phyloP scores from a whole-genome alignment of 2,329 filamentous ascomycete species.

The Westerdykella aurantiaca region DNA sequence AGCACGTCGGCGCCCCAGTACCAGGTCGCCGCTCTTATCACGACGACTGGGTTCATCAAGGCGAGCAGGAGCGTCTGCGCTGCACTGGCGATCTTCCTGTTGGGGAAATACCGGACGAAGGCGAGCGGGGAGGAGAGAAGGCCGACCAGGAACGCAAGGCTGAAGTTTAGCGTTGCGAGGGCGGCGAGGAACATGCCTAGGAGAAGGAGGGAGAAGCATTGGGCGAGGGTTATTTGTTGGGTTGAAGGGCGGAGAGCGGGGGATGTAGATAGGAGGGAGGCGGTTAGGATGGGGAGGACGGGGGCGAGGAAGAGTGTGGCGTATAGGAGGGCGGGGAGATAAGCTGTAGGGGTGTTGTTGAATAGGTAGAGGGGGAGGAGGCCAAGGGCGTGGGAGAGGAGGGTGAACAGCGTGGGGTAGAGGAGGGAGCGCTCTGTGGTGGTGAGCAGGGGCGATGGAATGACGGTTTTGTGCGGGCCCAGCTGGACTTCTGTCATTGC shows the following conservation, averaged over 20 bases:
- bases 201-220: constrained; percentile 86
- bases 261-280: constrained; percentile 31
- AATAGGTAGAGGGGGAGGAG: constrained; percentile 81
- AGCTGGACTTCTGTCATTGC: constrained; percentile 41
- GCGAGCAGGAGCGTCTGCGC: constrained; percentile 17
- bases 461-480: constrained; percentile 31
- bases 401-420: constrained; percentile 67
- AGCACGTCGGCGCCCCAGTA: constrained; percentile 37
- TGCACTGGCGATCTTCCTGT: constrained; percentile 7
- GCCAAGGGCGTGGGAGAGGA: constrained; percentile 67
- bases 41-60: constrained; percentile 29
- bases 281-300: constrained; percentile 27
- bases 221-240: constrained; percentile 72
- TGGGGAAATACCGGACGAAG: constrained; percentile 53
- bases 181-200: constrained; percentile 88
- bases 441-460: constrained; percentile 36
- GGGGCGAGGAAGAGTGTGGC: constrained; percentile 30
- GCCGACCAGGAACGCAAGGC: constrained; percentile 77
- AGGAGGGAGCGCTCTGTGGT: constrained; percentile 61
- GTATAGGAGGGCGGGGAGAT: constrained; percentile 22
- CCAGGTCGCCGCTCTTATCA: constrained; percentile 23
- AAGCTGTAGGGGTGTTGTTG: constrained; percentile 60
- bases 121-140: constrained; percentile 70
- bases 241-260: constrained; percentile 45
- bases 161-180: constrained; percentile 94